Percentiles rank a stretch among this genome's conserved stretches.
These are phyloP conservation scores for Cyberlindnera meyerae DNA, from an alignment of 805 yeast species.

Conservation along the genomic window DNA sequence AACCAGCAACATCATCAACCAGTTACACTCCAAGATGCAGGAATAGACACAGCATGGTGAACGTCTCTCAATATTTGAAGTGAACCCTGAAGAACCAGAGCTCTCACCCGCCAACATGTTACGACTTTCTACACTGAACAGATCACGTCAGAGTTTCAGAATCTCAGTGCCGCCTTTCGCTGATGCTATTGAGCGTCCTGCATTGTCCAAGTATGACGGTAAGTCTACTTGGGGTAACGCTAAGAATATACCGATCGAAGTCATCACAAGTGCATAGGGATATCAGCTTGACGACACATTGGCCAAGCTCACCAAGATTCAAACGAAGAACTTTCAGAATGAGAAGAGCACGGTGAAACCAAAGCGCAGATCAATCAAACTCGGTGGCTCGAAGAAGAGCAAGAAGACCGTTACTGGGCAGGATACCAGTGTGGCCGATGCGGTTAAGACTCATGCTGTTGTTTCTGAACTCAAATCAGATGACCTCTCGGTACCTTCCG, in stretches of 20 bases:
- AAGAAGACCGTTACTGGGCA: neutral
- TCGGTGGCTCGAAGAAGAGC: slow-evolving; percentile 11
- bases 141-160: slow-evolving; percentile 78
- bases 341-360: slow-evolving; percentile 19
- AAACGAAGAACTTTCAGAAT: slow-evolving; percentile 21
- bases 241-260: slow-evolving; percentile 24
- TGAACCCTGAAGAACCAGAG: slow-evolving; percentile 56
- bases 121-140: slow-evolving; percentile 60
- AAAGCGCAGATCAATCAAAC: slow-evolving; percentile 22
- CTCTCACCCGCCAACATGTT: slow-evolving; percentile 63
- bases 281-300: slow-evolving; percentile 18
- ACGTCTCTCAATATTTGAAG: slow-evolving; percentile 40
- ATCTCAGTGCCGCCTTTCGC: slow-evolving; percentile 55
- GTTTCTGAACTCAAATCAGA: no score
- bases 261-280: slow-evolving; percentile 10
- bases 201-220: slow-evolving; percentile 20
- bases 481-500: no score
- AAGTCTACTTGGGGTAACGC: slow-evolving; percentile 11
- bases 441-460: no score
- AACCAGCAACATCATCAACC: slow-evolving; percentile 30
- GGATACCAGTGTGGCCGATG: no score
- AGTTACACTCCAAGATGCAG: slow-evolving; percentile 21
- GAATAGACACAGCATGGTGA: slow-evolving; percentile 21
- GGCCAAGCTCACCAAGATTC: slow-evolving; percentile 22
- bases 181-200: slow-evolving; percentile 53